Evolutionary conservation across 176 grass and related monocot species (phyloP).

Genomic region (Oryza officinalis): DNA sequence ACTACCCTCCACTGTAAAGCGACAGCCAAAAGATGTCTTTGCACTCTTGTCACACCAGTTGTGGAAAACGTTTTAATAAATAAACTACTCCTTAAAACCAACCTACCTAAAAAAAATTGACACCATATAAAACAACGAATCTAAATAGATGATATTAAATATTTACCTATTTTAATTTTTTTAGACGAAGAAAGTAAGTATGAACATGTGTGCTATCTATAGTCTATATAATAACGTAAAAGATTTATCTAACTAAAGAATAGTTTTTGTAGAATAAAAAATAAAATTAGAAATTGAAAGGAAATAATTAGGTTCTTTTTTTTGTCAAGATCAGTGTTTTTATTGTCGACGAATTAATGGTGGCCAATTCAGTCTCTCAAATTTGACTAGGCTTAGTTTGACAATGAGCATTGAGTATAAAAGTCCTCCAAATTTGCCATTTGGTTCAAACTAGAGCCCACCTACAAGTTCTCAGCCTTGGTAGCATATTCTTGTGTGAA

Average conservation of each 20-base stretch:
- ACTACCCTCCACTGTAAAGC: neutral
- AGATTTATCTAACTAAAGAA: neutral
- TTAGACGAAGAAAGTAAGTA: too few relatives aligned
- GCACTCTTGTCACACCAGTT: neutral
- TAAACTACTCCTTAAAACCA: too few relatives aligned
- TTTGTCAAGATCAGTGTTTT: neutral
- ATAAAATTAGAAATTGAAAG: neutral
- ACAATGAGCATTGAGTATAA: neutral
- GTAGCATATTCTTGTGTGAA: neutral
- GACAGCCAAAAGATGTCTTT: neutral
- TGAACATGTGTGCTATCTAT: neutral
- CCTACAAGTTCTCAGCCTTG: neutral
- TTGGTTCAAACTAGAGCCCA: neutral
- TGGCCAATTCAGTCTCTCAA: neutral
- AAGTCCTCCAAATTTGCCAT: neutral
- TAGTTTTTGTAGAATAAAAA: neutral
- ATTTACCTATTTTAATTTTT: too few relatives aligned
- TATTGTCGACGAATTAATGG: neutral
- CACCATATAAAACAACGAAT: too few relatives aligned
- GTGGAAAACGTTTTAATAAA: constrained; percentile 14
- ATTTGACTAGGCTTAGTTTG: neutral
- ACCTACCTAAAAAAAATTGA: too few relatives aligned
- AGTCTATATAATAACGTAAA: neutral
- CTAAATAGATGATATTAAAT: too few relatives aligned
- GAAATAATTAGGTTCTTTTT: neutral